These are phyloP conservation scores for Phalaenopsis equestris DNA, from an alignment of 106 monocot genomes.

Conservation along the genomic window DNA sequence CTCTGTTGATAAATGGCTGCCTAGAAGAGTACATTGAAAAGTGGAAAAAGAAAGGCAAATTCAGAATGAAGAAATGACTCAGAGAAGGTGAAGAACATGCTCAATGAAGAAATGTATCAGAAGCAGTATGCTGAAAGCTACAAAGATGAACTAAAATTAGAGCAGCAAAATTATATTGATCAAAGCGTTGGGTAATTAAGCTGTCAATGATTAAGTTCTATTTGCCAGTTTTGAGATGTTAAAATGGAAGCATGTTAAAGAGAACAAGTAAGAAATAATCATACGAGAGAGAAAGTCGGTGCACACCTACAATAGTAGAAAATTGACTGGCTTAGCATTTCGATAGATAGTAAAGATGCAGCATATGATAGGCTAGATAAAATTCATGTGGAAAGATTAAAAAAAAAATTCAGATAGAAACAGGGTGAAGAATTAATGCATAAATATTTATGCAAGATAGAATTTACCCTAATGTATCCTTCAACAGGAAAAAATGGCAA, in stretches of 20 bases:
- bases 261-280: neutral
- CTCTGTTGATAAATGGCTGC: conserved; percentile 96
- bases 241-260: neutral
- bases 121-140: neutral
- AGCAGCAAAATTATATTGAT: neutral
- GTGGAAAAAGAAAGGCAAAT: neutral
- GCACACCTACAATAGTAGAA: neutral
- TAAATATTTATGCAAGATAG: neutral
- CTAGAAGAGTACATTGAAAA: conserved; percentile 20
- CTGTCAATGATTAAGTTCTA: neutral
- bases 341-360: neutral
- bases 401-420: neutral
- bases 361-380: neutral
- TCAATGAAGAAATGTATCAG: too few relatives aligned
- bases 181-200: too few relatives aligned
- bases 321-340: neutral
- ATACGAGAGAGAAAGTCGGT: neutral
- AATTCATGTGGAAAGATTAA: neutral
- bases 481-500: neutral
- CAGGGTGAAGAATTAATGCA: neutral
- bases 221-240: neutral
- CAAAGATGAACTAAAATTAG: neutral
- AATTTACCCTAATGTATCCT: neutral
- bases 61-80: neutral
- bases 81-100: too few relatives aligned